phyloP scores from a whole-genome alignment of 2,329 filamentous ascomycete species.

The Fusarium euwallaceae region DNA sequence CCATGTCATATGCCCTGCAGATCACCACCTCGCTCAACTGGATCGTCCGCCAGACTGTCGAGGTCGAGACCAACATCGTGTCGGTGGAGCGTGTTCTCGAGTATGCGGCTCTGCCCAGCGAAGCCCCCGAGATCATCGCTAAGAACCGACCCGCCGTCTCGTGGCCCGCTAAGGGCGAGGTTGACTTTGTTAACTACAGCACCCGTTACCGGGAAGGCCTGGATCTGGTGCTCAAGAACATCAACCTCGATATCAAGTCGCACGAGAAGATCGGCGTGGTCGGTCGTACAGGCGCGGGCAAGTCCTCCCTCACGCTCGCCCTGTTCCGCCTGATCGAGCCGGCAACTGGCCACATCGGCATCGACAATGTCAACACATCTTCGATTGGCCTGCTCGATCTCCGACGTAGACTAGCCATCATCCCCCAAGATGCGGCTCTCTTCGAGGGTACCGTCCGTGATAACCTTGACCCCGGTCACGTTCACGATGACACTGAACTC shows the following conservation, averaged over 20 bases:
- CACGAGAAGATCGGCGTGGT: slow-evolving; percentile 99
- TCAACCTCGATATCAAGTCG: slow-evolving; percentile 92
- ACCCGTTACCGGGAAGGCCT: slow-evolving; percentile 91
- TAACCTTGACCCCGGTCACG: slow-evolving; percentile 94
- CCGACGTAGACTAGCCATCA: slow-evolving; percentile 90
- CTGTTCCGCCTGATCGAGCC: slow-evolving; percentile 97
- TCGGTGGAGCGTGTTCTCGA: slow-evolving; percentile 98
- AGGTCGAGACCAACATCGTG: slow-evolving; percentile 99
- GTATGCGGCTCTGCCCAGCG: slow-evolving; percentile 90
- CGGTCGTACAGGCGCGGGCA: slow-evolving; percentile 94
- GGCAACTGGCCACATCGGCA: slow-evolving; percentile 83
- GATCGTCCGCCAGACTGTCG: slow-evolving; percentile 98
- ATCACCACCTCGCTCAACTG: slow-evolving; percentile 98
- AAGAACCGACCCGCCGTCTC: slow-evolving; percentile 87
- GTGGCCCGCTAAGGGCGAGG: slow-evolving; percentile 91
- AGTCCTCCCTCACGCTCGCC: slow-evolving; percentile 91
- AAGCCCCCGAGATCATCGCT: slow-evolving; percentile 94
- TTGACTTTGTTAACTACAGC: slow-evolving; percentile 94
- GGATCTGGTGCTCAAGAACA: slow-evolving; percentile 92
- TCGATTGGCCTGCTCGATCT: slow-evolving; percentile 91
- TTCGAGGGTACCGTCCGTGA: slow-evolving; percentile 95
- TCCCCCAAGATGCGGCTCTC: slow-evolving; percentile 95
- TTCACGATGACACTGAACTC: slow-evolving; percentile 95
- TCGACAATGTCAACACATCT: slow-evolving; percentile 91
- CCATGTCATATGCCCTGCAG: slow-evolving; percentile 97